phyloP scores from a whole-genome alignment of 148 eudicot genomes.

The Pharnaceum exiguum region DNA sequence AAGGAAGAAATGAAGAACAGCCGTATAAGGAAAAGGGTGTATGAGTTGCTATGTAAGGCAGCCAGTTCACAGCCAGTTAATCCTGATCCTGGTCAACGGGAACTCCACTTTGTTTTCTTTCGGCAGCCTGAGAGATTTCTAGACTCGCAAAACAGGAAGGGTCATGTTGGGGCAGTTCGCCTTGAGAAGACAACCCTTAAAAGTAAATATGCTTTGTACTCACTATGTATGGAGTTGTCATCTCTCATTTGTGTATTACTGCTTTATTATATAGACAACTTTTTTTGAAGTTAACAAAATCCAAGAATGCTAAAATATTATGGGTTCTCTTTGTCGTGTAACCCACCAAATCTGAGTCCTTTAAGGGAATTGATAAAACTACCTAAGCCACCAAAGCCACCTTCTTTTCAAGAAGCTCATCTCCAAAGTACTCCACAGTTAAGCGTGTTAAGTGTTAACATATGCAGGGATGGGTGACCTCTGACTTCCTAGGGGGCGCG shows the following conservation, averaged over 20 bases:
- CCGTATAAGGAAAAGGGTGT: constrained; percentile 71
- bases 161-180: constrained; percentile 60
- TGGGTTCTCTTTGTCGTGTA: no score
- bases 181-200: constrained; percentile 79
- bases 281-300: no score
- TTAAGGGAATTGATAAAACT: no score
- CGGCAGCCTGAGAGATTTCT: constrained; percentile 64
- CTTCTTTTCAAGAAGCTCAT: no score
- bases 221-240: background rate
- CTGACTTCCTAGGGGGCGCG: no score
- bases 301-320: no score
- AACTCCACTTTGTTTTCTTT: constrained; percentile 92
- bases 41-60: constrained; percentile 81
- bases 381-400: no score
- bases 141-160: constrained; percentile 44
- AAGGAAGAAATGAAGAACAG: constrained; percentile 89
- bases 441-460: no score
- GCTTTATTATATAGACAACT: background rate
- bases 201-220: constrained; percentile 37
- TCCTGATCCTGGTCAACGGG: constrained; percentile 53
- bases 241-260: background rate
- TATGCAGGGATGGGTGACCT: no score
- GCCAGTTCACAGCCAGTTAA: constrained; percentile 33
- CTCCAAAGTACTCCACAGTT: no score
- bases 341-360: no score